Evolutionary conservation across 2,329 filamentous ascomycete genomes (phyloP), one percentile per base, ranked within the genome.

Genomic region (Aspergillus unguis): DNA sequence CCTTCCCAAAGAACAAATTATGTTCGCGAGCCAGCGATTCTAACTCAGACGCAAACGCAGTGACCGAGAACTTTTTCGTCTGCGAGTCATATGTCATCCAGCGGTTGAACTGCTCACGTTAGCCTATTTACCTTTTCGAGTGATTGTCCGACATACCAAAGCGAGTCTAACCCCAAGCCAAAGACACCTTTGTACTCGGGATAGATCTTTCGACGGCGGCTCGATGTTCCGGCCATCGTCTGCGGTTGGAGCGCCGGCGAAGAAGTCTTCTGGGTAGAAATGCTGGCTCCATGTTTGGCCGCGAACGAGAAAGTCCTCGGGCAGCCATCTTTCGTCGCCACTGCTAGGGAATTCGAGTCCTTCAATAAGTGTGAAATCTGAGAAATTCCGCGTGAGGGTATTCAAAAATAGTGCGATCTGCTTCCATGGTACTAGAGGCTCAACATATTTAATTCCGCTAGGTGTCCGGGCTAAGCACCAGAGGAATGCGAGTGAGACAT

Each of bases 291-390:
- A 83, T 26, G 80, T 63, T 52, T 80, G 72, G 1, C 83, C 83
- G 26, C 81, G 75, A 6, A 85, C 77, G 1, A 77, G 62, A 56
- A 80, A 84, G 56, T 86, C 83, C 57, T 86, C 83, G 0, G 80
- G 77, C 1, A 85, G 61, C 45, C 83, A 80, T 7, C 72, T 68
- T 2, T 59, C 68, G 48, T 71, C 66, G n/a, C 74, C 69, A 32
- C 67, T 60, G 33, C 59, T 52, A 23, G 78, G 76, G 55, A 83
- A 80, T 0, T 64, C 52, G 36, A 65, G 52, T 53, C 62, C 54
- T 54, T 74, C 71, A 56, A 73, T 73, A 57, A 59, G 67, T 35
- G 54, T 57, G 57, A 65, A 68, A 53, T 64, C 63, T 1, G 65
- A 62, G 11, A 72, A 70, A 28, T 65, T 70, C 17, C 69, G 73